phyloP scores from a whole-genome alignment of 768 basidiomycete species.

The Tricholoma bakamatsutake region DNA sequence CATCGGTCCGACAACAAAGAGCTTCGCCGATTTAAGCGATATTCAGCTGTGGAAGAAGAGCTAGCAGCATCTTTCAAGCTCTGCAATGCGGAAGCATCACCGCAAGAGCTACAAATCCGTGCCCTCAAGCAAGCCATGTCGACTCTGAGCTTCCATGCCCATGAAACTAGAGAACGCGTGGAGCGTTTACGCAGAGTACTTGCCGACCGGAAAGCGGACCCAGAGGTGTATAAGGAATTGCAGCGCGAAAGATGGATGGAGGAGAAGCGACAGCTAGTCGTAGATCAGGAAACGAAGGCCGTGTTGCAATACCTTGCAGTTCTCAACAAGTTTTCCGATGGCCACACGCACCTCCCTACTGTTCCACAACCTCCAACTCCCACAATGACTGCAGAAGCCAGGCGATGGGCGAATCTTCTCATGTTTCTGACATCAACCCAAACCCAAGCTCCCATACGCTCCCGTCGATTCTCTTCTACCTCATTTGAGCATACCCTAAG shows the following conservation, averaged over 20 bases:
- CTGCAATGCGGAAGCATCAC: slow-evolving; percentile 28
- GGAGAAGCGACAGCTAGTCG: slow-evolving; percentile 35
- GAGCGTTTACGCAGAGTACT: slow-evolving; percentile 34
- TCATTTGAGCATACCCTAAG: slow-evolving; percentile 23
- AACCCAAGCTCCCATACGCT: slow-evolving; percentile 25
- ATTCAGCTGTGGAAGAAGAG: slow-evolving; percentile 38
- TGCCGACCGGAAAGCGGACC: slow-evolving; percentile 32
- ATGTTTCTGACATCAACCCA: slow-evolving; percentile 32
- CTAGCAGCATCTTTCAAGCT: slow-evolving; percentile 29
- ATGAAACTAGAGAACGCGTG: slow-evolving; percentile 37
- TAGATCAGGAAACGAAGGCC: slow-evolving; percentile 29
- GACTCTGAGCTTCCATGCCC: slow-evolving; percentile 36
- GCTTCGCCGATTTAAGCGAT: slow-evolving; percentile 31
- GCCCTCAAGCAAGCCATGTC: slow-evolving; percentile 39
- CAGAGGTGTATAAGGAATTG: slow-evolving; percentile 28
- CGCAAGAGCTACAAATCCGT: slow-evolving; percentile 42
- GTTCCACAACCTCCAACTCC: slow-evolving; percentile 3
- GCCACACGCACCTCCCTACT: slow-evolving; percentile 8
- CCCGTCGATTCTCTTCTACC: slow-evolving; percentile 20
- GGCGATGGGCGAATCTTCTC: slow-evolving; percentile 30
- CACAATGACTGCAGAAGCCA: slow-evolving; percentile 17
- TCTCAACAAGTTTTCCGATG: slow-evolving; percentile 15
- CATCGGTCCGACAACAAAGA: neutral
- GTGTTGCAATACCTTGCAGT: slow-evolving; percentile 30
- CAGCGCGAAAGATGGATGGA: slow-evolving; percentile 47